Base-by-base conservation (phyloP, 192 early-diverging fungal species). In the Linnemannia zychae region DNA sequence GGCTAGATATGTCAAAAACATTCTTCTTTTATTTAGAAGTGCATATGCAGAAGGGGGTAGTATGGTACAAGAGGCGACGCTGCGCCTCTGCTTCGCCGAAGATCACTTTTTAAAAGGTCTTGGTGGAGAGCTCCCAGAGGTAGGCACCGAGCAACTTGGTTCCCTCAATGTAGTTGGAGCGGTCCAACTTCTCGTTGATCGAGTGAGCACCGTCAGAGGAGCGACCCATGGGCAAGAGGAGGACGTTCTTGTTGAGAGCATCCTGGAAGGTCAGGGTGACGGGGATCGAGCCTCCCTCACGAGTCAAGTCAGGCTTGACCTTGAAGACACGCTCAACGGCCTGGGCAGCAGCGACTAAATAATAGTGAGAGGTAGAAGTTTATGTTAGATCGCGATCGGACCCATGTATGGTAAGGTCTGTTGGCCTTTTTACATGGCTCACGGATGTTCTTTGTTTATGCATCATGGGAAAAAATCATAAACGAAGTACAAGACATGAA, bases 231-330 rank as follows among this genome's bases (percentile, higher is more conserved):
- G 98, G 98, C 80, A 99, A 90, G 80, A 99, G 92, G 70, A 99
- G 88, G 31, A 98, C 96, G 81, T 94, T 97, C 90, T 95, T 95
- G 72, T 95, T 88, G 28, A 99, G 89, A 49, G 96, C 95, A 82
- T 99, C 97, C 92, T 99, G 97, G 92, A 99, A 99, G 9, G 96
- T 97, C 73, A 99, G 91, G 13, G 98, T 99, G 18, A 99, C 98
- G 31, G 98, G 98, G 82, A 99, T 99, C 38, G 95, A 97, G 12
- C 98, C 98, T 74, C 97, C 98, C 92, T 99, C 98, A 84, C 98
- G 95, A 34, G 98, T 99, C 85, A 96, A 90, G 82, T 99, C 98
- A 71, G 98, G 98, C 88, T 93, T 96, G 77, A 95, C 94, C 67
- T 93, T 92, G 87, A 94, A 98, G n/a, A 99, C 95, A 57, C 88